Conservation (phyloP, 176 grass and related monocot species). For the Paspalum vaginatum region DNA sequence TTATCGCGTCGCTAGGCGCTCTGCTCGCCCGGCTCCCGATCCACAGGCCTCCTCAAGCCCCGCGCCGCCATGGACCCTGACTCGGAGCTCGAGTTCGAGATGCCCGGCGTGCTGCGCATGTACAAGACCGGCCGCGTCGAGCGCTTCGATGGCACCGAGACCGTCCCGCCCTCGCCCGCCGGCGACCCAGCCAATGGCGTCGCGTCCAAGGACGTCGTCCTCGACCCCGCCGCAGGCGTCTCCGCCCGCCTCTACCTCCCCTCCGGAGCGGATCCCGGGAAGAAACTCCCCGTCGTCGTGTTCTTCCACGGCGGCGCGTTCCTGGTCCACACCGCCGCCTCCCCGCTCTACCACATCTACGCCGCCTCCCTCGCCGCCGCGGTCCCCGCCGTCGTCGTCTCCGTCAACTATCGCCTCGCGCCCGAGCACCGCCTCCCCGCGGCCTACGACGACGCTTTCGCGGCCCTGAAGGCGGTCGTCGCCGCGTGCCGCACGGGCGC, state of each 20-base stretch:
- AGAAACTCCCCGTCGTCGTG: constrained; percentile 68
- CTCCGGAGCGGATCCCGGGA: neutral
- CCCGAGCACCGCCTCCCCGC: constrained; percentile 78
- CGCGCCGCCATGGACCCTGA: constrained; percentile 45
- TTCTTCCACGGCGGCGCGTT: constrained; percentile 96
- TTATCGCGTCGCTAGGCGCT: constrained; percentile 36
- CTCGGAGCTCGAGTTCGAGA: constrained; percentile 57
- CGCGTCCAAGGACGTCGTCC: constrained; percentile 65
- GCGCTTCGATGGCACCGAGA: constrained; percentile 64
- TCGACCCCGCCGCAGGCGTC: constrained; percentile 46
- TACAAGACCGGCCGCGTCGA: constrained; percentile 77
- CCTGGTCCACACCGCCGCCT: constrained; percentile 61
- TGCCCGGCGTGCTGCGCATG: constrained; percentile 46
- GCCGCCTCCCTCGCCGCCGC: constrained; percentile 49
- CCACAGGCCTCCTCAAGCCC: constrained; percentile 1
- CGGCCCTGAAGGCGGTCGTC: constrained; percentile 60
- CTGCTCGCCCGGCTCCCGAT: constrained; percentile 25
- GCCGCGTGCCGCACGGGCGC: constrained; percentile 29
- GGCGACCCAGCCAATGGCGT: constrained; percentile 56
- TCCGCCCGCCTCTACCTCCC: constrained; percentile 70
- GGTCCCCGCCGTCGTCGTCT: constrained; percentile 59
- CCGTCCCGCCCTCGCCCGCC: constrained; percentile 51
- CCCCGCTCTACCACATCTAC: constrained; percentile 69
- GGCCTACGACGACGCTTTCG: constrained; percentile 88
- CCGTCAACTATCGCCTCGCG: constrained; percentile 66